Evolutionary conservation across 2,329 filamentous ascomycete genomes (phyloP).

Genomic region (Hymenoscyphus fraxineus): DNA sequence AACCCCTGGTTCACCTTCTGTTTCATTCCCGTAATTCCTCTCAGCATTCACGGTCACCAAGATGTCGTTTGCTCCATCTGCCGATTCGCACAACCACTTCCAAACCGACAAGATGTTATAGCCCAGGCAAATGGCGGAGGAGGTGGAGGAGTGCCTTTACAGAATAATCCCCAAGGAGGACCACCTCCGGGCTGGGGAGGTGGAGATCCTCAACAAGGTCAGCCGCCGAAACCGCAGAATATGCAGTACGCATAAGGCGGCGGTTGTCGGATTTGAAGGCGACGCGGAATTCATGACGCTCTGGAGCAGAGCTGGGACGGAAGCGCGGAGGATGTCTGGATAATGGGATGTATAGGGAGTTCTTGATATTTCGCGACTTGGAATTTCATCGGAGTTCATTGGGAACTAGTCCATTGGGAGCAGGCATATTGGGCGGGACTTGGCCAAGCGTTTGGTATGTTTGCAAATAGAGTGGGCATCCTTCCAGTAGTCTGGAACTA

Average conservation of each 20-base stretch:
- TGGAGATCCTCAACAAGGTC: slow-evolving; percentile 17
- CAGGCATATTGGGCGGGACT: background rate
- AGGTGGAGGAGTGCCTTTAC: slow-evolving; percentile 26
- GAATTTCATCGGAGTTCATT: background rate
- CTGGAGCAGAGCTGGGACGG: background rate
- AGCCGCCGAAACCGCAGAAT: slow-evolving; percentile 26
- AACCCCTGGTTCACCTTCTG: slow-evolving; percentile 77
- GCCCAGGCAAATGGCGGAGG: slow-evolving; percentile 27
- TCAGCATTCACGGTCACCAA: slow-evolving; percentile 62
- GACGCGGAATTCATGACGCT: background rate
- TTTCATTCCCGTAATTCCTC: slow-evolving; percentile 70
- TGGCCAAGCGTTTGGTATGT: background rate
- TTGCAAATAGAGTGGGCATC: background rate
- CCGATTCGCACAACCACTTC: slow-evolving; percentile 67
- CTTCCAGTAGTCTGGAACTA: slow-evolving; percentile 13
- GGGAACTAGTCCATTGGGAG: background rate
- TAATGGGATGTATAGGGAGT: slow-evolving; percentile 1
- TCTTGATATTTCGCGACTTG: slow-evolving; percentile 1
- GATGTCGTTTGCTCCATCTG: slow-evolving; percentile 73
- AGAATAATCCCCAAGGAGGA: slow-evolving; percentile 22
- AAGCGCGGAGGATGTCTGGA: background rate
- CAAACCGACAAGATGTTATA: slow-evolving; percentile 37
- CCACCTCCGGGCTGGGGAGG: slow-evolving; percentile 30
- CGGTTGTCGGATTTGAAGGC: background rate
- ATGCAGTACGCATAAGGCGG: slow-evolving; percentile 31